A percentile compares a stretch with the other conserved stretches of the same genome.
Conservation (phyloP, 1,284 basidiomycete genomes). For the Rhodotorula sp. region DNA sequence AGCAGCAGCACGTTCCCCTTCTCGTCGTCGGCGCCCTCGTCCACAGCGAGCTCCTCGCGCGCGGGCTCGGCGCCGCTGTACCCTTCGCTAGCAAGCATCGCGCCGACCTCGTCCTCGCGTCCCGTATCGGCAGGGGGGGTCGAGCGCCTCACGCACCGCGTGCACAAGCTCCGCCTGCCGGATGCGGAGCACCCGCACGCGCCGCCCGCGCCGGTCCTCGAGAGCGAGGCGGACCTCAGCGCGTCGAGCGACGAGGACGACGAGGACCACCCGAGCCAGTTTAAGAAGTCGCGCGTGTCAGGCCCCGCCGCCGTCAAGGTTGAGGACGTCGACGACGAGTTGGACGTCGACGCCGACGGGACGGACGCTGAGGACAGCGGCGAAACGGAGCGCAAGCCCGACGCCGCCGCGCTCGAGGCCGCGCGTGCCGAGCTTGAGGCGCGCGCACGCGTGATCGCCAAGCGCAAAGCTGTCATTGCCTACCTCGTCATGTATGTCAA, state of each 20-base stretch:
- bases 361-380: neutral
- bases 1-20: neutral
- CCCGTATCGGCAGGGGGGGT: constrained; percentile 37
- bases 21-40: constrained; percentile 1
- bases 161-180: constrained; percentile 37
- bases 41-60: constrained; percentile 2
- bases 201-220: constrained; percentile 4
- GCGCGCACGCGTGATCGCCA: constrained; percentile 4
- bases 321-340: constrained; percentile 9
- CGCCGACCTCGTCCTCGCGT: constrained; percentile 17
- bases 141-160: constrained; percentile 38
- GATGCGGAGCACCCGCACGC: neutral
- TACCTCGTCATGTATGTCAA: constrained; percentile 37
- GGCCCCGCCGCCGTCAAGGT: constrained; percentile 6
- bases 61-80: constrained; percentile 20
- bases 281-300: constrained; percentile 24
- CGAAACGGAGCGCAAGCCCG: neutral
- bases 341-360: neutral
- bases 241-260: constrained; percentile 29
- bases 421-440: constrained; percentile 10
- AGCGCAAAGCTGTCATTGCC: constrained; percentile 29
- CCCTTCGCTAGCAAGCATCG: constrained; percentile 20
- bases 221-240: constrained; percentile 19
- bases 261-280: constrained; percentile 30
- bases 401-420: neutral